Evolutionary conservation across 805 yeast species (phyloP), one percentile per base, ranked within the genome.

Genomic region (Millerago galiae): DNA sequence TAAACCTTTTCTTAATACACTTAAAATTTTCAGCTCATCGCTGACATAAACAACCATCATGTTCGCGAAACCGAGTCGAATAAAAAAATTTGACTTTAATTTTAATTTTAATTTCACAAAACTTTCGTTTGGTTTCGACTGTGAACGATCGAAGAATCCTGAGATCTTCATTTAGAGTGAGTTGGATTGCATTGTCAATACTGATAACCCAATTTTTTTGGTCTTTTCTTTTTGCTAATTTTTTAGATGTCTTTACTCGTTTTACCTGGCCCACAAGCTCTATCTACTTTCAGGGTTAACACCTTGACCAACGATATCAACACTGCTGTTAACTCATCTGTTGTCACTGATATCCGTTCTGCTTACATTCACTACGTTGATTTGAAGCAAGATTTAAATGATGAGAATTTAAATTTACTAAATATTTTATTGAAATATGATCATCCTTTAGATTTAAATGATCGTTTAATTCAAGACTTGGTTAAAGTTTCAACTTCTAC

Each of bases 221-320:
- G 31, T 28, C 31, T n/a, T 26, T 13, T 26, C n/a, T 28, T 28
- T 18, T 6, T 16, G 25, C 35, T 32, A 32, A 32, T 25, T 25
- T 14, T 7, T 11, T 8, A 14, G 14, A 69, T 68, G 70, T 58
- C 69, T 38, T 57, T 75, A 68, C 60, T 74, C 53, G 66, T 76
- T 46, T 71, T 88, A 51, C 83, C 95, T 36, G 99, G 99, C 45
- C 95, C 96, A 38, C 76, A 75, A 58, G 97, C 96, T 49, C 72
- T 89, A 60, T 90, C 98, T 40, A 75, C 76, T 39, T 91, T 91
- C 65, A 78, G 98, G 67, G 81, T 89, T 51, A 75, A 79, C 47
- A 83, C 75, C 52, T 70, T 90, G 66, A 70, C 78, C 51, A 70
- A 77, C 50, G 87, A 81, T 56, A 77, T 91, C 65, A 83, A 85